Percentiles rank a stretch among this genome's conserved stretches.
Evolutionary conservation across 441 rosid species (phyloP).

Genomic region (Adansonia madagascariensis): DNA sequence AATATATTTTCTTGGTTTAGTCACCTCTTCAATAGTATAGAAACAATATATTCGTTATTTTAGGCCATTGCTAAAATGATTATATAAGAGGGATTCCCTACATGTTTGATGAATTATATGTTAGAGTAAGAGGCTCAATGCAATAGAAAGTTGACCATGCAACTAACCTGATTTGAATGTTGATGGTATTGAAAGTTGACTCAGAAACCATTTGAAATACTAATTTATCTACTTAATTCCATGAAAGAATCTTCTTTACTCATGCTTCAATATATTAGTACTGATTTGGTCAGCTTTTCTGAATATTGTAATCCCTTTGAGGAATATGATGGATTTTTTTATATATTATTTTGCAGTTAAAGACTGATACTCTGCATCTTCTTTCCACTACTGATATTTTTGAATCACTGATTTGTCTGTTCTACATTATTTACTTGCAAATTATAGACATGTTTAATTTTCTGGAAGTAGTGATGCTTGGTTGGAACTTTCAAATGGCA

Average conservation of each 20-base stretch:
- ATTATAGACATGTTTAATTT: conserved; percentile 1
- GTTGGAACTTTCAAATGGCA: conserved; percentile 22
- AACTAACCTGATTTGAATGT: conserved; percentile 8
- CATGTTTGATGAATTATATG: not conserved
- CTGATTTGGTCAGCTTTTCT: conserved; percentile 30
- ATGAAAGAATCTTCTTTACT: conserved; percentile 30
- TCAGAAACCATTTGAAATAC: conserved; percentile 35
- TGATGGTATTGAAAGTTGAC: conserved; percentile 33
- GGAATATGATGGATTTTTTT: not conserved
- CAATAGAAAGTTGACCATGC: conserved; percentile 1
- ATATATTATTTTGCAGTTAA: conserved; percentile 3
- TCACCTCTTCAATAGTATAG: conserved; percentile 25
- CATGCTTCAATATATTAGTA: conserved; percentile 4
- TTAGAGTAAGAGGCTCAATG: not conserved
- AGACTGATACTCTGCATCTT: conserved; percentile 25
- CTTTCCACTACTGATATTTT: conserved; percentile 32
- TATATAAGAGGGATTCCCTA: not conserved
- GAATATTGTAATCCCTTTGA: not conserved
- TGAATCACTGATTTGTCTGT: conserved; percentile 35
- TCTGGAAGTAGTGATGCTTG: not conserved
- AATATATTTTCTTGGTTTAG: conserved; percentile 32
- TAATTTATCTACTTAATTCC: conserved; percentile 15
- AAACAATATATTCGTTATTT: not conserved
- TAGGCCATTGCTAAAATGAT: not conserved
- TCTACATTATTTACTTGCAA: conserved; percentile 27